Percentiles rank a stretch among this genome's conserved stretches.
These are phyloP conservation scores for Citeromyces hawaiiensis DNA, from an alignment of 1,139 yeast species.

Conservation along the genomic window DNA sequence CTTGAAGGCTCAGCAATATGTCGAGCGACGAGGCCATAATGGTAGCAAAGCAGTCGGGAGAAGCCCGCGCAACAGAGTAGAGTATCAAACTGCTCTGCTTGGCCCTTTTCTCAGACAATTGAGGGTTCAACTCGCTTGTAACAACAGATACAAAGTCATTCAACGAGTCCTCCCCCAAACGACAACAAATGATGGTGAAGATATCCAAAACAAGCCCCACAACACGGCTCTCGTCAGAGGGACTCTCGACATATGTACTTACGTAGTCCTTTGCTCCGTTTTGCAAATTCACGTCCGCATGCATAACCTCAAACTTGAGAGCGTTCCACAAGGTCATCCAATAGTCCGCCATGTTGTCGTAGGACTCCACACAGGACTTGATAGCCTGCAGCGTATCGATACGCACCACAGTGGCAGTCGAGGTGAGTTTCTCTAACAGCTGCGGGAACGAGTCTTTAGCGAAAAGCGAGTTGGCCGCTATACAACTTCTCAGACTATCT, in stretches of 20 bases:
- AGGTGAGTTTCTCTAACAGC: conserved; percentile 70
- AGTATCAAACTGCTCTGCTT: conserved; percentile 51
- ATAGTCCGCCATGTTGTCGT: conserved; percentile 31
- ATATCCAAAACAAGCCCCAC: conserved; percentile 12
- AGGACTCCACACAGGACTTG: conserved; percentile 37
- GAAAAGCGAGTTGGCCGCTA: conserved; percentile 51
- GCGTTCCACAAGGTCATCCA: conserved; percentile 84
- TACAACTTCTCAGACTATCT: conserved; percentile 36
- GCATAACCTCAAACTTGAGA: conserved; percentile 74
- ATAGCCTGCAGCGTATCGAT: conserved; percentile 63
- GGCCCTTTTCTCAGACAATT: conserved; percentile 37
- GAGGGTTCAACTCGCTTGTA: conserved; percentile 42
- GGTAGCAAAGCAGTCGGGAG: conserved; percentile 27
- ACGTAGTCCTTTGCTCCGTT: conserved; percentile 26
- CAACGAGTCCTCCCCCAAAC: conserved; percentile 5
- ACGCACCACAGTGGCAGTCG: conserved; percentile 69
- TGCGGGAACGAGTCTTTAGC: conserved; percentile 69
- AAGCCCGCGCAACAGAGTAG: conserved; percentile 37
- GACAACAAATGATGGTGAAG: conserved; percentile 9
- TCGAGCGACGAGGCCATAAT: conserved; percentile 27
- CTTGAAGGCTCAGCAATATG: conserved; percentile 20
- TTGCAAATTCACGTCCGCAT: conserved; percentile 36
- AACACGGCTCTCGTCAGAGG: conserved; percentile 11
- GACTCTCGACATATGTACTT: conserved; percentile 12
- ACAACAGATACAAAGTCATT: conserved; percentile 20